These are phyloP conservation scores for Chlamydomonas incerta DNA, from an alignment of 139 green algal species.

Conservation along the genomic window DNA sequence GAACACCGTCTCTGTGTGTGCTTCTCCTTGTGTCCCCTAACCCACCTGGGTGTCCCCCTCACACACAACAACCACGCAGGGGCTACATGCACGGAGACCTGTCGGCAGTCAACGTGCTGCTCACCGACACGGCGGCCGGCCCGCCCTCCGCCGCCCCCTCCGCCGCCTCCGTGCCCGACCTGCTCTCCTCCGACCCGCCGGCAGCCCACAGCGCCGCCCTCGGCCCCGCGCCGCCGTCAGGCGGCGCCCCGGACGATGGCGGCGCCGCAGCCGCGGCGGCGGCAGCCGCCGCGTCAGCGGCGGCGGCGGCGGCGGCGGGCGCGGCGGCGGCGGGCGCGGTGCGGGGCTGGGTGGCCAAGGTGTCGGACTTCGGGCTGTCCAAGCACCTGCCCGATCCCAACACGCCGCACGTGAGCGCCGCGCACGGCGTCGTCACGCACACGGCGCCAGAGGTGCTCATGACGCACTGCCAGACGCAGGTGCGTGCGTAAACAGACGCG, in stretches of 20 bases:
- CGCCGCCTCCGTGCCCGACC: background rate
- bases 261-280: too few relatives aligned
- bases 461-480: constrained; percentile 16
- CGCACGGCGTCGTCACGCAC: constrained; percentile 37
- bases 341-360: constrained; percentile 35
- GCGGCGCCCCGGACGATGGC: background rate
- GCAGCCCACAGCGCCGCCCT: too few relatives aligned
- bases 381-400: constrained; percentile 16
- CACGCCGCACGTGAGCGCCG: constrained; percentile 3
- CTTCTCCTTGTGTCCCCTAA: too few relatives aligned
- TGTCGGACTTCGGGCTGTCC: constrained; percentile 32
- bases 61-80: background rate
- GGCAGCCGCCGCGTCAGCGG: background rate
- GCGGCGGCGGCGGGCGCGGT: background rate
- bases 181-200: too few relatives aligned
- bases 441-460: constrained; percentile 33
- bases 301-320: background rate
- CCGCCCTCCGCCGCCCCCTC: background rate
- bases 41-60: too few relatives aligned
- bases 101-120: constrained; percentile 22
- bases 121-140: background rate
- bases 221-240: too few relatives aligned
- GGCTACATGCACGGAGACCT: constrained; percentile 43
- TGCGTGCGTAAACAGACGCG: background rate
- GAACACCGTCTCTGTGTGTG: background rate